These are phyloP conservation scores for Chytridium lagenaria DNA, from an alignment of 371 early-diverging fungal genomes.

Conservation along the genomic window DNA sequence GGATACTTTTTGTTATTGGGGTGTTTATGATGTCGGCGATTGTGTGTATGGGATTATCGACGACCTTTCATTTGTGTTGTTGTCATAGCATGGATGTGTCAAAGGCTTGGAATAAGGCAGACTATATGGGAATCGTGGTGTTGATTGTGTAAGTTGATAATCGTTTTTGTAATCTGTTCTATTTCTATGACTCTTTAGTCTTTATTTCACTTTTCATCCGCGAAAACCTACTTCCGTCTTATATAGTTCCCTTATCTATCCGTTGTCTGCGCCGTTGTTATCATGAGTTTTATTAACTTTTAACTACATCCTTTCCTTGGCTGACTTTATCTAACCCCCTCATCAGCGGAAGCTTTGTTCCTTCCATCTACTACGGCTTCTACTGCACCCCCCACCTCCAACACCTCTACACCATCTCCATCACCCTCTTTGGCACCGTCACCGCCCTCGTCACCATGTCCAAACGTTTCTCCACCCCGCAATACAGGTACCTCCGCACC, in stretches of 20 bases:
- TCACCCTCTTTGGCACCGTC: constrained; percentile 65
- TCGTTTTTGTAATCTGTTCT: too few species aligned
- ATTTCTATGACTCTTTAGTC: background rate
- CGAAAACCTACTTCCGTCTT: background rate
- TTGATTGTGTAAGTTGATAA: constrained; percentile 28
- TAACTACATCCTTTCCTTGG: too few species aligned
- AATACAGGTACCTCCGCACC: constrained; percentile 79
- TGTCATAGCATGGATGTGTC: constrained; percentile 79
- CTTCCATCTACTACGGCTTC: constrained; percentile 61
- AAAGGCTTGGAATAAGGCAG: constrained; percentile 64
- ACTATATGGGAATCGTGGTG: constrained; percentile 88
- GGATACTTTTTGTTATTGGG: constrained; percentile 30
- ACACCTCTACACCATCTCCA: constrained; percentile 66
- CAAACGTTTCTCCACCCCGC: constrained; percentile 48
- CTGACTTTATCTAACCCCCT: too few species aligned
- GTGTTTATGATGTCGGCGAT: constrained; percentile 70
- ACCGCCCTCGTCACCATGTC: constrained; percentile 53
- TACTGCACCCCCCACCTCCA: constrained; percentile 69
- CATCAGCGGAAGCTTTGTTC: constrained; percentile 41
- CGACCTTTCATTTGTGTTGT: constrained; percentile 80
- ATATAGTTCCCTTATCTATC: too few species aligned
- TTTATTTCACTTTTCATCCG: background rate
- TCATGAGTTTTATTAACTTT: too few species aligned
- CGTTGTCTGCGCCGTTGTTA: too few species aligned
- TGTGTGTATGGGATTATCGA: constrained; percentile 79